A percentile compares a stretch with the other conserved stretches of the same genome.
These are phyloP conservation scores for Murraya paniculata DNA, from an alignment of 345 rosid species.

Conservation along the genomic window DNA sequence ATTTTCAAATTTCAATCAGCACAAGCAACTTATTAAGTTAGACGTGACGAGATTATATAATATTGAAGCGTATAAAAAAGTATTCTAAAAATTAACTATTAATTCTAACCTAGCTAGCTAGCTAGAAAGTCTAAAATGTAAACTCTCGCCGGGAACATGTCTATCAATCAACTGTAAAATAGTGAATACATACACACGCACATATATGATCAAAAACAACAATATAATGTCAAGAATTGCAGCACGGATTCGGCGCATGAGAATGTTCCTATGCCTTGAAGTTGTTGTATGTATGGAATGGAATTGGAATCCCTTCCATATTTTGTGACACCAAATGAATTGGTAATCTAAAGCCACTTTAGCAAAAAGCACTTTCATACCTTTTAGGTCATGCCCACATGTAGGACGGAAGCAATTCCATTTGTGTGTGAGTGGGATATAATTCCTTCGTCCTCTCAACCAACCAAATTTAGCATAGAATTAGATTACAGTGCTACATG, in stretches of 20 bases:
- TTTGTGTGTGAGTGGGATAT: too few relatives aligned
- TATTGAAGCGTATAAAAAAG: too few relatives aligned
- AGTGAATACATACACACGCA: too few relatives aligned
- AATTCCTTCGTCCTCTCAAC: neutral
- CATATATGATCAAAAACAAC: too few relatives aligned
- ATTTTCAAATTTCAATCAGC: too few relatives aligned
- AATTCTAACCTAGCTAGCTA: too few relatives aligned
- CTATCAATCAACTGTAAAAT: too few relatives aligned
- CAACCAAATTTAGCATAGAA: conserved; percentile 11
- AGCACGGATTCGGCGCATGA: neutral
- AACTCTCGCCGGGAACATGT: too few relatives aligned
- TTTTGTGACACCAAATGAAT: neutral
- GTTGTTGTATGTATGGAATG: neutral
- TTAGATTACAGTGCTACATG: neutral
- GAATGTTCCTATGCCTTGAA: neutral
- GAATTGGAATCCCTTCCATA: neutral
- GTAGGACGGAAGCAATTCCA: conserved; percentile 12
- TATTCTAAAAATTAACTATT: too few relatives aligned
- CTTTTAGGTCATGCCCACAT: conserved; percentile 3
- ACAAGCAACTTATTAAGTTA: too few relatives aligned
- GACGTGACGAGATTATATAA: too few relatives aligned
- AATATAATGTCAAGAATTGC: neutral
- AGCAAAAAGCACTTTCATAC: neutral
- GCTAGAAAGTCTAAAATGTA: too few relatives aligned
- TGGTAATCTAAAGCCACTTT: neutral